These are phyloP conservation scores for Colletotrichum tropicicola DNA, from an alignment of 2,329 filamentous ascomycete genomes.

Conservation along the genomic window DNA sequence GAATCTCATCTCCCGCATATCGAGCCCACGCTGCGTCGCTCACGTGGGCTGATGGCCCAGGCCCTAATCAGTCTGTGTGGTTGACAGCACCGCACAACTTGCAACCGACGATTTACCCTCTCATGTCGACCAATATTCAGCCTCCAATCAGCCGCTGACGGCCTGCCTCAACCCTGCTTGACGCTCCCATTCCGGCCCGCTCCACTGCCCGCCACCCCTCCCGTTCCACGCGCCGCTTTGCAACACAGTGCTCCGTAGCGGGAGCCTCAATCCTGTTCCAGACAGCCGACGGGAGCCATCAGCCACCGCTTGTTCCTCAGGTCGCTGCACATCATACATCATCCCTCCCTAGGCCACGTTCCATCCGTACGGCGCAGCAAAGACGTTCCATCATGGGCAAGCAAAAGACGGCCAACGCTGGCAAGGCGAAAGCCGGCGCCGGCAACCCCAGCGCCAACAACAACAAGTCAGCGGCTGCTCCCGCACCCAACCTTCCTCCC, in stretches of 20 bases:
- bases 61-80: slow-evolving; percentile 11
- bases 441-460: slow-evolving; percentile 19
- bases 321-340: slow-evolving; percentile 22
- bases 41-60: slow-evolving; percentile 2
- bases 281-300: slow-evolving; percentile 19
- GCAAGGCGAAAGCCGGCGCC: slow-evolving; percentile 22
- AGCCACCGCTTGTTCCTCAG: slow-evolving; percentile 11
- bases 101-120: background rate
- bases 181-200: background rate
- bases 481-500: slow-evolving; percentile 37
- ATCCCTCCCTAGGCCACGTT: slow-evolving; percentile 12
- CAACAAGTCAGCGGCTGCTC: slow-evolving; percentile 1
- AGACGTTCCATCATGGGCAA: slow-evolving; percentile 35
- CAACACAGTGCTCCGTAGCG: slow-evolving; percentile 10
- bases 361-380: slow-evolving; percentile 29
- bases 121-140: background rate
- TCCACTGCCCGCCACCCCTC: background rate
- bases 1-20: background rate
- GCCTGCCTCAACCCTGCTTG: background rate
- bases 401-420: slow-evolving; percentile 15
- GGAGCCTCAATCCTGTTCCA: slow-evolving; percentile 23
- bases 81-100: background rate
- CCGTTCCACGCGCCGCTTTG: slow-evolving; percentile 9
- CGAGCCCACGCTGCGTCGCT: background rate
- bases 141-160: background rate